Evolutionary conservation across 768 basidiomycete species (phyloP).

Genomic region (Lactarius vividus): DNA sequence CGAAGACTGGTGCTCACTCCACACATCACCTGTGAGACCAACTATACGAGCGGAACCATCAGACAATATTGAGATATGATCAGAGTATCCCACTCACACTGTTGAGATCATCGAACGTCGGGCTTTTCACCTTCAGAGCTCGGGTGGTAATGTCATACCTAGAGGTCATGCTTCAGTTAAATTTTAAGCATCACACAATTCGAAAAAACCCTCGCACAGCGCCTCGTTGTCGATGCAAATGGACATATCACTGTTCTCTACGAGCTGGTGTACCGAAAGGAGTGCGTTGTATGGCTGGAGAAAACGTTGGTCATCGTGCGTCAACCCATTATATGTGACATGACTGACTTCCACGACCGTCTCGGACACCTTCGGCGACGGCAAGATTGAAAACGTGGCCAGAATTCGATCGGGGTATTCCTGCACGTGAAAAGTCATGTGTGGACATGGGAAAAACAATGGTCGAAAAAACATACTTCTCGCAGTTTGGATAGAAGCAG

Average conservation of each 20-base stretch:
- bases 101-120: slow-evolving; percentile 68
- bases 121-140: slow-evolving; percentile 61
- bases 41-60: slow-evolving; percentile 34
- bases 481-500: slow-evolving; percentile 78
- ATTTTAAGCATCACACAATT: not conserved
- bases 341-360: slow-evolving; percentile 50
- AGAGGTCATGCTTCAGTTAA: not conserved
- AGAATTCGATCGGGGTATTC: slow-evolving; percentile 54
- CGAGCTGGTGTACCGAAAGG: slow-evolving; percentile 83
- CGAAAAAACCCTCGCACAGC: slow-evolving; percentile 46
- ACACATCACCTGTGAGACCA: slow-evolving; percentile 90
- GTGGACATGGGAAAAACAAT: slow-evolving; percentile 17
- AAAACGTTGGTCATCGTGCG: not conserved
- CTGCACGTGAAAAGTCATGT: slow-evolving; percentile 40
- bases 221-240: slow-evolving; percentile 89
- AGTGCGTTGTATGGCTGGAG: slow-evolving; percentile 76
- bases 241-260: slow-evolving; percentile 82
- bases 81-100: slow-evolving; percentile 41
- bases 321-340: not conserved
- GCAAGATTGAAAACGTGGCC: slow-evolving; percentile 52
- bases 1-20: slow-evolving; percentile 90
- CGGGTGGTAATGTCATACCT: slow-evolving; percentile 73
- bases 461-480: slow-evolving; percentile 48
- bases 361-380: slow-evolving; percentile 54
- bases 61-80: not conserved